Evolutionary conservation across 2,329 filamentous ascomycete species (phyloP), one percentile per base, ranked within the genome.

Genomic region (Colletotrichum tropicale): DNA sequence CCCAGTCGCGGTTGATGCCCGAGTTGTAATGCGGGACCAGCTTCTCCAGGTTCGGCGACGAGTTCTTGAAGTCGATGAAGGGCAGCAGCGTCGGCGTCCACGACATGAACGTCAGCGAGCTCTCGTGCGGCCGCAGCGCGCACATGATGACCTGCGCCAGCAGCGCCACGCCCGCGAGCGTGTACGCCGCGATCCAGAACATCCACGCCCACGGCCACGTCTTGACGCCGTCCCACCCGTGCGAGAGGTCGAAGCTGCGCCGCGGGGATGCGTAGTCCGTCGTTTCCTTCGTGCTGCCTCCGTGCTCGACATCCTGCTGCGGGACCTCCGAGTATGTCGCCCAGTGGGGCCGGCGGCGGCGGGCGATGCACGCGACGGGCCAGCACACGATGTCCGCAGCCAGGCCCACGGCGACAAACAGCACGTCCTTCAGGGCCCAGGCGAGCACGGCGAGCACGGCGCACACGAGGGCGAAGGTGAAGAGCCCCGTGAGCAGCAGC

Each of bases 21-120:
- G 82, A 77, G 12, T 60, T 43, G 52, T 60, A 72, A 16, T 75
- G 73, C 4, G 81, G 78, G 2, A 78, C 62, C 6, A 85, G 70
- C 30, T 74, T 77, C 8, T 77, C 70, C 1, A 85, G 77, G 9
- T 71, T 79, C 0, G 81, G 81, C 1, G 80, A 80, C 0, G 82
- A 81, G 8, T 80, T 68, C 6, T 77, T 73, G 62, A 84, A 80
- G 65, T 85, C 83, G 24, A 85, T 79, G 36, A 85, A 82, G 1
- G 84, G 84, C 7, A 84, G 71, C 4, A 85, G 60, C 3, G 78
- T 79, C 4, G 81, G 74, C 1, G 83, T 84, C 81, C 83, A 85
- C 0, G 84, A 85, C 69, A 85, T 79, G 76, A 83, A 85, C 8
- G 79, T 78, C 13, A 85, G 74, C 3, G 83, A 81, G 66, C 78